Percentiles rank a stretch among this genome's conserved stretches.
phyloP scores from a whole-genome alignment of 1,139 yeast species.

The Yamadazyma aaseri region DNA sequence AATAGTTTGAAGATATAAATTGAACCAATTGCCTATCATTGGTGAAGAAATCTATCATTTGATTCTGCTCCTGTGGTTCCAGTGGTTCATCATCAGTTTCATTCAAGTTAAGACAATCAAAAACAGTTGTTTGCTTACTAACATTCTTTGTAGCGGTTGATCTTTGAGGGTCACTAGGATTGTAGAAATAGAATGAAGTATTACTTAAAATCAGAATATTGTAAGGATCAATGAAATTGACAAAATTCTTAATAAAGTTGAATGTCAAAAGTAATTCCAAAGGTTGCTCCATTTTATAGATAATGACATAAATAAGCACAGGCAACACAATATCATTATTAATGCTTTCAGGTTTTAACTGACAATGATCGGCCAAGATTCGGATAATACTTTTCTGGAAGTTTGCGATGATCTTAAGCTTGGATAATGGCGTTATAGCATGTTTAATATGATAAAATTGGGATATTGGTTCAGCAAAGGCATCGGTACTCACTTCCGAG shows the following conservation, averaged over 20 bases:
- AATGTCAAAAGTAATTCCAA: constrained; percentile 37
- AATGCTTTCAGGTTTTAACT: constrained; percentile 24
- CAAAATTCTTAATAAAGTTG: constrained; percentile 37
- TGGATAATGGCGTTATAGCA: constrained; percentile 33
- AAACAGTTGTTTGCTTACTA: constrained; percentile 19
- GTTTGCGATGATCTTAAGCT: constrained; percentile 27
- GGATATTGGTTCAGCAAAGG: constrained; percentile 10
- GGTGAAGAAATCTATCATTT: constrained; percentile 22
- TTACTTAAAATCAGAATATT: constrained; percentile 19
- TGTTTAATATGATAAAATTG: constrained; percentile 14
- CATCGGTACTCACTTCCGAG: constrained; percentile 11
- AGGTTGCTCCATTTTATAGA: constrained; percentile 23
- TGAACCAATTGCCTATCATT: constrained; percentile 32
- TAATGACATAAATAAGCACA: constrained; percentile 35
- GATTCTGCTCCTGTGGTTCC: constrained; percentile 4
- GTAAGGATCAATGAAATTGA: constrained; percentile 34
- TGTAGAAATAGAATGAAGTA: constrained; percentile 17
- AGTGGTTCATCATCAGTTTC: constrained; percentile 13
- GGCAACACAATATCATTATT: constrained; percentile 44
- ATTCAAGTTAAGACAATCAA: constrained; percentile 33
- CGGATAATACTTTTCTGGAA: constrained; percentile 33
- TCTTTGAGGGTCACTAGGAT: constrained; percentile 17
- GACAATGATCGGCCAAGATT: constrained; percentile 19
- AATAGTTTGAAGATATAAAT: constrained; percentile 26
- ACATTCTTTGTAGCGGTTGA: constrained; percentile 5